A percentile compares a stretch with the other conserved stretches of the same genome.
Evolutionary conservation across 257 asterid species (phyloP).

Genomic region (Sherardia arvensis): DNA sequence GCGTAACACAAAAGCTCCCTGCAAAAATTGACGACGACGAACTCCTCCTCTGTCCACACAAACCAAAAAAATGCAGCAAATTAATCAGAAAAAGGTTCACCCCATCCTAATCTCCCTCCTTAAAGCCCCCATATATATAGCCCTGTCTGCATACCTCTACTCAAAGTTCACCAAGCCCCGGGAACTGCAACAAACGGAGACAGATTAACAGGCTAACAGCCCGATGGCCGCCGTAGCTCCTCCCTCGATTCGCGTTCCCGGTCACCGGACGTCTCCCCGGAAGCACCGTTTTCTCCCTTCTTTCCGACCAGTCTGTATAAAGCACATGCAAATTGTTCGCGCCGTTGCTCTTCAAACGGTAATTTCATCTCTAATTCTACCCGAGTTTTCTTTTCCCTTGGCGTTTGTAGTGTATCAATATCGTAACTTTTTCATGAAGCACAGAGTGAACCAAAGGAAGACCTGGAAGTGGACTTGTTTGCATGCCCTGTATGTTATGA

Average conservation of each 20-base stretch:
- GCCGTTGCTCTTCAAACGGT: conserved; percentile 60
- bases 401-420: neutral
- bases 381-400: neutral
- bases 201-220: neutral
- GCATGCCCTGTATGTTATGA: conserved; percentile 90
- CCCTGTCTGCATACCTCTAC: conserved; percentile 31
- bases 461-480: conserved; percentile 49
- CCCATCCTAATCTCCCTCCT: conserved; percentile 35
- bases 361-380: conserved; percentile 7
- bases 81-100: conserved; percentile 32
- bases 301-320: conserved; percentile 9
- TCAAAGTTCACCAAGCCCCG: conserved; percentile 9
- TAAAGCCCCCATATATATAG: conserved; percentile 59
- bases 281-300: conserved; percentile 18
- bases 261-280: conserved; percentile 20
- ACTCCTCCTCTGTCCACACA: conserved; percentile 22
- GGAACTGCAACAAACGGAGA: neutral
- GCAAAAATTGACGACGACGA: conserved; percentile 2
- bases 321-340: conserved; percentile 27
- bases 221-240: conserved; percentile 32
- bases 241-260: conserved; percentile 28
- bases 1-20: neutral
- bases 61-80: conserved; percentile 36
- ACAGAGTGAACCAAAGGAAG: conserved; percentile 24
- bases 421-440: conserved; percentile 34